phyloP scores from a whole-genome alignment of 176 grass and related monocot species.

The Pontederia crassipes region DNA sequence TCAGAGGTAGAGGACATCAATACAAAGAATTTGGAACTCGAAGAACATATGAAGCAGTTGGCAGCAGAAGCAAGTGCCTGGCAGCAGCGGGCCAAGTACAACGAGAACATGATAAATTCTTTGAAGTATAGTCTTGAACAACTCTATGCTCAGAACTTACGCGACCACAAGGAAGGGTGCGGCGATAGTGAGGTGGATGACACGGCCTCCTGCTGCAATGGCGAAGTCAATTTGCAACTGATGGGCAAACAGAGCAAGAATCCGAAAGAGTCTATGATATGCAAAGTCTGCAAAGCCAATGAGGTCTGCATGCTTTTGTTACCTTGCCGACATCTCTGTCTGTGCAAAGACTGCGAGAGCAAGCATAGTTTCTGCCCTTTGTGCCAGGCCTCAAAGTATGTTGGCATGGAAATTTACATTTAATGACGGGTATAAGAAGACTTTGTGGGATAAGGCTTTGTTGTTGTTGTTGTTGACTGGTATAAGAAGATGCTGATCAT shows the following conservation, averaged over 20 bases:
- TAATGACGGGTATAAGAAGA: constrained; percentile 10
- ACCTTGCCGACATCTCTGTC: constrained; percentile 93
- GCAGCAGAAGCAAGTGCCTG: constrained; percentile 70
- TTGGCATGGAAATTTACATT: constrained; percentile 99
- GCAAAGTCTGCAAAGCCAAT: constrained; percentile 77
- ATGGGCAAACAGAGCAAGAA: constrained; percentile 51
- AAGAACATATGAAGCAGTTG: constrained; percentile 87
- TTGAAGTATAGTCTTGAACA: constrained; percentile 93
- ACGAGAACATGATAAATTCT: constrained; percentile 89
- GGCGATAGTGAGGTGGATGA: constrained; percentile 98
- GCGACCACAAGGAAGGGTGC: constrained; percentile 90
- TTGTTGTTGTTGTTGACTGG: too few species aligned
- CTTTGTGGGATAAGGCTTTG: too few species aligned
- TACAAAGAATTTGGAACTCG: constrained; percentile 77
- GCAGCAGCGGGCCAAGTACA: constrained; percentile 97
- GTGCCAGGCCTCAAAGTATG: constrained; percentile 85
- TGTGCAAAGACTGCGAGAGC: constrained; percentile 94
- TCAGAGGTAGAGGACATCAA: constrained; percentile 72
- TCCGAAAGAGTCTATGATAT: constrained; percentile 43
- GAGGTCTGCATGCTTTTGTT: constrained; percentile 87
- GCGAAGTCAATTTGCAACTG: constrained; percentile 47
- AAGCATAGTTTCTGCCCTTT: constrained; percentile 91
- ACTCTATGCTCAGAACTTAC: constrained; percentile 68
- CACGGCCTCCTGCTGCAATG: constrained; percentile 83
- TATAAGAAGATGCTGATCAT: too few species aligned